Percentiles rank a stretch among this genome's conserved stretches.
Conservation (phyloP, 805 yeast genomes). For the Candida cerambycidarum region DNA sequence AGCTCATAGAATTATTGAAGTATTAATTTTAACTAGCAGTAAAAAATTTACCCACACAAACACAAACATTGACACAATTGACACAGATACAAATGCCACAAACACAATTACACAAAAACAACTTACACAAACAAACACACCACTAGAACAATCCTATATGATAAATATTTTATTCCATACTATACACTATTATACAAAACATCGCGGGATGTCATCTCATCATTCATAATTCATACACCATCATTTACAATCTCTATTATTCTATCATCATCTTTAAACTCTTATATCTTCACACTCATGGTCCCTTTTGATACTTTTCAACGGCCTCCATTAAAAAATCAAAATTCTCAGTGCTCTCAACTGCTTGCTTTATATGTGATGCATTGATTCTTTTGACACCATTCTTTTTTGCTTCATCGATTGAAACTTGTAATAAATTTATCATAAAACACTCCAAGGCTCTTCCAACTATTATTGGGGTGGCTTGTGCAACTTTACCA, state of each 20-base stretch:
- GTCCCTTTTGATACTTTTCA: constrained; percentile 45
- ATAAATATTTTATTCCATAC: not conserved
- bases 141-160: too few species aligned
- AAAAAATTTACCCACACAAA: too few species aligned
- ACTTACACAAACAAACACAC: too few species aligned
- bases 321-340: constrained; percentile 85
- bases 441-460: constrained; percentile 92
- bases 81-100: constrained; percentile 24
- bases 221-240: not conserved
- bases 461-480: constrained; percentile 96
- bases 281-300: too few species aligned
- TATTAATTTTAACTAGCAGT: too few species aligned
- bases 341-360: constrained; percentile 82
- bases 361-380: constrained; percentile 79
- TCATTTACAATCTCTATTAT: constrained; percentile 10
- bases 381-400: constrained; percentile 83
- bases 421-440: constrained; percentile 80
- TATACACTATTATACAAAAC: constrained; percentile 5
- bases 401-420: constrained; percentile 68
- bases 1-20: not conserved
- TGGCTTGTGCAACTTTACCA: constrained; percentile 97
- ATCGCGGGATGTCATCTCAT: constrained; percentile 7
- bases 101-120: constrained; percentile 17
- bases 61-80: constrained; percentile 13
- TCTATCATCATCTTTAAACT: constrained; percentile 28